phyloP scores from a whole-genome alignment of 83 land plant genomes.

The Isoetes engelmannii region DNA sequence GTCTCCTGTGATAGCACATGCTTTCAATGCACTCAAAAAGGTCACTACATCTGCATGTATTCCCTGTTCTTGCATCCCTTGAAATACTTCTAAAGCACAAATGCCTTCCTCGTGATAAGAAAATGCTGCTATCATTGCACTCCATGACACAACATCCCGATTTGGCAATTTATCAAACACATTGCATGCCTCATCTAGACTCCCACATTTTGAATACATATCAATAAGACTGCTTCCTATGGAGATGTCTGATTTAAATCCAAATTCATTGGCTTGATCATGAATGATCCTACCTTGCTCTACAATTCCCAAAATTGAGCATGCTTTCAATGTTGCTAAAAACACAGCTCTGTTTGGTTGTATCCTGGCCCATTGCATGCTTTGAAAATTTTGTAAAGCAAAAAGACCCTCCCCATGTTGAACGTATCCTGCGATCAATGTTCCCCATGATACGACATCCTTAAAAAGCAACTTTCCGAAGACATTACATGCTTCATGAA shows the following conservation, averaged over 20 bases:
- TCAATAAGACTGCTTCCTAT: neutral
- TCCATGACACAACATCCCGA: conserved; percentile 7
- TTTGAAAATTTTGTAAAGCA: neutral
- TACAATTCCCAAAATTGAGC: neutral
- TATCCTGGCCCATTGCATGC: neutral
- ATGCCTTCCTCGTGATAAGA: neutral
- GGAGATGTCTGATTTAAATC: neutral
- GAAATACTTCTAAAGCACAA: conserved; percentile 3
- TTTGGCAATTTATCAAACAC: conserved; percentile 15
- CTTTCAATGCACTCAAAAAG: neutral
- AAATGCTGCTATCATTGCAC: conserved; percentile 14
- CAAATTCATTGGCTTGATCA: neutral
- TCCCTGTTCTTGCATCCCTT: conserved; percentile 2
- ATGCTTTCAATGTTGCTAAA: neutral
- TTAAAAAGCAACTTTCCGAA: neutral
- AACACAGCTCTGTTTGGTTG: neutral
- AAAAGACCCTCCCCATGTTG: neutral
- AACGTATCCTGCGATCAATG: neutral
- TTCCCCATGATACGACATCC: neutral
- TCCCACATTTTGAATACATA: conserved; percentile 3
- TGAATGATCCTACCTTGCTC: neutral
- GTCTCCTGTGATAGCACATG: conserved; percentile 10
- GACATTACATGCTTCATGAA: neutral
- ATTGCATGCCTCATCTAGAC: conserved; percentile 10
- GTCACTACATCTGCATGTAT: neutral